These are phyloP conservation scores for Globisporangium cystogenes DNA, from an alignment of 352 stramenopile genomes.

Conservation along the genomic window DNA sequence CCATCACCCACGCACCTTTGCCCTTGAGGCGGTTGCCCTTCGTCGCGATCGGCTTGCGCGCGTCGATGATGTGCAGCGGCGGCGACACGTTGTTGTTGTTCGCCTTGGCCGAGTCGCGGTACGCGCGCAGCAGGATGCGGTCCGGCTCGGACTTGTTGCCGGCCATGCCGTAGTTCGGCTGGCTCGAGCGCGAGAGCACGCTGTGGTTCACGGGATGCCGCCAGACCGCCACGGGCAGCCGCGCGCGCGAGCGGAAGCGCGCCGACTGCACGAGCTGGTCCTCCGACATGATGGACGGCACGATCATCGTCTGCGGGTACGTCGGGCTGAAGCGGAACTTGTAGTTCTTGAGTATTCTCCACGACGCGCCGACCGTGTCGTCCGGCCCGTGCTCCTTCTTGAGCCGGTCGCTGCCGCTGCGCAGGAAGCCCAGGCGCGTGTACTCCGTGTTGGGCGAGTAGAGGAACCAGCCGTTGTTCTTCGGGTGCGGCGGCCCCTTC, in stretches of 20 bases:
- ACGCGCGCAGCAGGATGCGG: slow-evolving; percentile 83
- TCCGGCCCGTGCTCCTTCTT: slow-evolving; percentile 19
- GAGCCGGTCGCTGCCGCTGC: slow-evolving; percentile 8
- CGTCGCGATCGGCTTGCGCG: slow-evolving; percentile 72
- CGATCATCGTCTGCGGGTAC: slow-evolving; percentile 94
- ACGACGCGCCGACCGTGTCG: slow-evolving; percentile 35
- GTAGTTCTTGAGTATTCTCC: slow-evolving; percentile 85
- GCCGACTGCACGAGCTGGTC: slow-evolving; percentile 87
- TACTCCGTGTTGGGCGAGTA: slow-evolving; percentile 82
- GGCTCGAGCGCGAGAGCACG: slow-evolving; percentile 91
- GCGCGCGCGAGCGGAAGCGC: slow-evolving; percentile 90
- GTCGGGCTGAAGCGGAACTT: slow-evolving; percentile 91
- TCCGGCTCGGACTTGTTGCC: slow-evolving; percentile 92
- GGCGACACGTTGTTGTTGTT: slow-evolving; percentile 64
- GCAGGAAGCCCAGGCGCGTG: slow-evolving; percentile 76
- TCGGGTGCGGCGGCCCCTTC: slow-evolving; percentile 24
- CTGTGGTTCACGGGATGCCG: slow-evolving; percentile 89
- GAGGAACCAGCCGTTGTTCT: slow-evolving; percentile 78
- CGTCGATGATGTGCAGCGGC: slow-evolving; percentile 82
- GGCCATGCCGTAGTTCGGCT: slow-evolving; percentile 96
- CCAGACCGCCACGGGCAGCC: slow-evolving; percentile 93
- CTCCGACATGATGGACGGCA: slow-evolving; percentile 91
- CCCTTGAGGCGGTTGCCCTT: slow-evolving; percentile 80
- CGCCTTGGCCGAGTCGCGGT: slow-evolving; percentile 82
- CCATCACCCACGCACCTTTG: slow-evolving; percentile 57